A percentile compares a stretch with the other conserved stretches of the same genome.
These are phyloP conservation scores for Calonectria ilicicola DNA, from an alignment of 2,329 filamentous ascomycete genomes.

Conservation along the genomic window DNA sequence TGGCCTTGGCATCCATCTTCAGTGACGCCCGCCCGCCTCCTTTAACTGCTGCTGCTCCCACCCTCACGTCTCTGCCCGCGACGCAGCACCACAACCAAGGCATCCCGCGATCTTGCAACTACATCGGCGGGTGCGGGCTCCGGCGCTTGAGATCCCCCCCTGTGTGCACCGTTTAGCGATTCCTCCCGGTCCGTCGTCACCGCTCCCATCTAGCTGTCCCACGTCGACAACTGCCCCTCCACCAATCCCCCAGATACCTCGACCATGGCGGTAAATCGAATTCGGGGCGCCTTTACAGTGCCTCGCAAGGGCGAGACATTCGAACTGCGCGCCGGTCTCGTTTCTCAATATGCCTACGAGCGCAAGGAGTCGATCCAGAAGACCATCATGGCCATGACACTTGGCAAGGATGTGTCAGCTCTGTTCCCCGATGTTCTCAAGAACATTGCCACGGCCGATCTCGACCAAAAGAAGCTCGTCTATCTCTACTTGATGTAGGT, in stretches of 20 bases:
- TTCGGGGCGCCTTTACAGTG: constrained; percentile 91
- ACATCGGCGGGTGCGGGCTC: constrained; percentile 34
- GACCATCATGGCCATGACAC: constrained; percentile 99
- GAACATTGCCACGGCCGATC: constrained; percentile 94
- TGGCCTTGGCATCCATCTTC: constrained; percentile 39
- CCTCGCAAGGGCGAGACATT: constrained; percentile 98
- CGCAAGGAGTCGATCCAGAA: constrained; percentile 99
- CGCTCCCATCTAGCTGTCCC: constrained; percentile 29
- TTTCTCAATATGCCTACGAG: constrained; percentile 99
- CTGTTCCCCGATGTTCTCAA: constrained; percentile 98
- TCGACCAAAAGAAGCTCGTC: constrained; percentile 99
- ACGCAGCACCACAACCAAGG: constrained; percentile 24
- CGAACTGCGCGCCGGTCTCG: constrained; percentile 93
- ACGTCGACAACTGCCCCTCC: constrained; percentile 1
- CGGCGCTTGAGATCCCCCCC: constrained; percentile 27
- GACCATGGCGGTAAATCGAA: constrained; percentile 93
- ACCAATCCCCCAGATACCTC: constrained; percentile 31
- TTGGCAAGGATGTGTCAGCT: constrained; percentile 98
- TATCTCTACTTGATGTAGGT: constrained; percentile 96
- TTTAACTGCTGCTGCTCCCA: constrained; percentile 35
- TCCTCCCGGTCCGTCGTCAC: constrained; percentile 34
- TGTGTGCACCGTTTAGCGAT: constrained; percentile 26
- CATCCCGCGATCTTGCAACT: constrained; percentile 23
- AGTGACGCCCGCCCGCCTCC: constrained; percentile 36
- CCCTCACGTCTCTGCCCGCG: constrained; percentile 19